Evolutionary conservation across 179 eudicot genomes (phyloP), one percentile per base, ranked within the genome.

Genomic region (Carnegiea gigantea): DNA sequence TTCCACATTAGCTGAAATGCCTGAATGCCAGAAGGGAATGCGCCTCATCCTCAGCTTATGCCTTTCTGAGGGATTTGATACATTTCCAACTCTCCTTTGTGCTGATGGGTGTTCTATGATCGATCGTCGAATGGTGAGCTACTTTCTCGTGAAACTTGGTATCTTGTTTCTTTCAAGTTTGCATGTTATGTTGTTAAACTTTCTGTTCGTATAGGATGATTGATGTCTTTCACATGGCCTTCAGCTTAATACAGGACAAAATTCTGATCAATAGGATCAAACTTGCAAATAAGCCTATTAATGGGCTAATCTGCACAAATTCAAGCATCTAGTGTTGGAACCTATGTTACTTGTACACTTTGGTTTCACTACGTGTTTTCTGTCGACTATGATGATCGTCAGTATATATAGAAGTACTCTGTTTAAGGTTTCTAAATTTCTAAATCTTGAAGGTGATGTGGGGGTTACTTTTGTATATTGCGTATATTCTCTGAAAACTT

Each of bases 91-190:
- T 78, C 95, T 94, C 86, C 97, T 94, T 49, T 94, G 98, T 83
- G 93, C 98, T 79, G 98, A 94, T 83, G 99, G 99, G 20, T 95
- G 99, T 83, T 92, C 89, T 75, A 96, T 96, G 99, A 94, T 96
- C 79, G 99, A 96, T 93, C 95, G 99, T n/a, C 85, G 98, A 88
- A 96, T 96, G 99, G 99, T 95, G 70, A 83, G 92, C 80, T 83
- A 65, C 48, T 67, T 76, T 23, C 60, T 67, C 43, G 15, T 65
- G 26, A 33, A 33, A 0, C 73, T 6, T 36, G 10, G n/a, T 67
- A 21, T 62, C 68, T 23, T 62, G 68, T 24, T 62, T 62, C 30
- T 5, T 67, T 67, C 70, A 28, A 3, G 40, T 67, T 67, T 12
- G 23, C 38, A 13, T 13, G 11, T 28, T 26, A 28, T 67, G 40